Percentiles rank a stretch among this genome's conserved stretches.
phyloP scores from a whole-genome alignment of 2,329 filamentous ascomycete species.

The Monilinia fructicola region DNA sequence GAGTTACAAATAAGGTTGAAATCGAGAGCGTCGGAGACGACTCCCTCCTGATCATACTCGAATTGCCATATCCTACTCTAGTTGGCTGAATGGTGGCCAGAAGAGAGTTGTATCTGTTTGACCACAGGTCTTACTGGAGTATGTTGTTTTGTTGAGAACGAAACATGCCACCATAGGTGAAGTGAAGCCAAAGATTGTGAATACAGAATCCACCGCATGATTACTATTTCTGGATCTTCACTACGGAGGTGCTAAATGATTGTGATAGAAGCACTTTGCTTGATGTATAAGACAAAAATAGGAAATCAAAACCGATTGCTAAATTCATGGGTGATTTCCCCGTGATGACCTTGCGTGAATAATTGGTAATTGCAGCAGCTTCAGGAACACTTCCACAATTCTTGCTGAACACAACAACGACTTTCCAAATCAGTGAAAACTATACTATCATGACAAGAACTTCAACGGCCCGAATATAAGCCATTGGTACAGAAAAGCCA shows the following conservation, averaged over 20 bases:
- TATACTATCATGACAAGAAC: slow-evolving; percentile 30
- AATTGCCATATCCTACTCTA: slow-evolving; percentile 31
- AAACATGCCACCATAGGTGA: slow-evolving; percentile 28
- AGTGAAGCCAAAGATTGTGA: slow-evolving; percentile 31
- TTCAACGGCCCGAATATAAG: slow-evolving; percentile 27
- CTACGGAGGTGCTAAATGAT: slow-evolving; percentile 1
- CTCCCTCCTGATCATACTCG: slow-evolving; percentile 27
- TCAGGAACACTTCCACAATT: slow-evolving; percentile 22
- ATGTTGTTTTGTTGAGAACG: slow-evolving; percentile 27
- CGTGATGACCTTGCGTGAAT: slow-evolving; percentile 28
- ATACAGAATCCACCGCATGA: slow-evolving; percentile 28
- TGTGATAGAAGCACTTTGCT: slow-evolving; percentile 23
- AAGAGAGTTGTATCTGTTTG: background rate
- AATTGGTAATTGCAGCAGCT: slow-evolving; percentile 27
- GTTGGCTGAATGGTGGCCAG: background rate
- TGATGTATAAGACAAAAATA: slow-evolving; percentile 28
- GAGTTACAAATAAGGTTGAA: slow-evolving; percentile 30
- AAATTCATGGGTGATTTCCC: slow-evolving; percentile 29
- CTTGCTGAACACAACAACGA: slow-evolving; percentile 27
- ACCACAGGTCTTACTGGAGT: slow-evolving; percentile 30
- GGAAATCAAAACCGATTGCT: slow-evolving; percentile 24
- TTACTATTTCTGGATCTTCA: slow-evolving; percentile 26
- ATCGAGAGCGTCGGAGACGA: slow-evolving; percentile 28
- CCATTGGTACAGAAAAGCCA: slow-evolving; percentile 17
- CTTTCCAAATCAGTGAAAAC: slow-evolving; percentile 28